These are phyloP conservation scores for Linnemannia hyalina DNA, from an alignment of 192 early-diverging fungal species.

Conservation along the genomic window DNA sequence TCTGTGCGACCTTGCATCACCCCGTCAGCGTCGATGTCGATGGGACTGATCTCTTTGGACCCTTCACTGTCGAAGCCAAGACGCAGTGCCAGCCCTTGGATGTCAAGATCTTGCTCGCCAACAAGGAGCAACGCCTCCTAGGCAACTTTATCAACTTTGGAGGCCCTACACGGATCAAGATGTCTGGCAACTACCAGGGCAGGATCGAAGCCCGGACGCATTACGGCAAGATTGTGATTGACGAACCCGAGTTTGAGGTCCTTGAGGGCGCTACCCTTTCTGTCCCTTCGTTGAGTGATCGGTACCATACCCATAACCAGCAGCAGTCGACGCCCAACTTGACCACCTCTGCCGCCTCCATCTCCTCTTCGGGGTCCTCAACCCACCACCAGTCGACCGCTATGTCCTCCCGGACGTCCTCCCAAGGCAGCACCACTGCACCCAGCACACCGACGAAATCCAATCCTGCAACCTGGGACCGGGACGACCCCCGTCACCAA, in stretches of 20 bases:
- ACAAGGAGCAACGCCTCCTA: slow-evolving; percentile 18
- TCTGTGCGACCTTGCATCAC: slow-evolving; percentile 38
- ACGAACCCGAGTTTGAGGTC: slow-evolving; percentile 51
- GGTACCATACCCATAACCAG: neutral
- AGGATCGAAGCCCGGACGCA: slow-evolving; percentile 44
- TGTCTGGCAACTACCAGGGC: slow-evolving; percentile 55
- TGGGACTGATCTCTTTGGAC: slow-evolving; percentile 40
- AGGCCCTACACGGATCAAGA: slow-evolving; percentile 32
- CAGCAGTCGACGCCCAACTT: neutral
- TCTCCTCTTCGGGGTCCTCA: slow-evolving; percentile 20
- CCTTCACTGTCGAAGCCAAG: slow-evolving; percentile 52
- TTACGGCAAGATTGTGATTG: slow-evolving; percentile 45
- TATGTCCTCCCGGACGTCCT: slow-evolving; percentile 43
- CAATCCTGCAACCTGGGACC: slow-evolving; percentile 11
- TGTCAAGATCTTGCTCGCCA: slow-evolving; percentile 48
- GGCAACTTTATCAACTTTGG: slow-evolving; percentile 59
- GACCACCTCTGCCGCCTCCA: neutral
- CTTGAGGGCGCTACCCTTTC: slow-evolving; percentile 40
- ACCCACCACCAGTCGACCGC: slow-evolving; percentile 29
- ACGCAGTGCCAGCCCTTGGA: slow-evolving; percentile 47
- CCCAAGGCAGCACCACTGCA: slow-evolving; percentile 22
- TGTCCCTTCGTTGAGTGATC: slow-evolving; percentile 38
- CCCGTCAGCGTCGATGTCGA: slow-evolving; percentile 31
- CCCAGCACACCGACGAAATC: neutral
- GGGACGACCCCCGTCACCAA: slow-evolving; percentile 36